Evolutionary conservation across 352 stramenopile genomes (phyloP).

Genomic region (Globisporangium iwayamae): DNA sequence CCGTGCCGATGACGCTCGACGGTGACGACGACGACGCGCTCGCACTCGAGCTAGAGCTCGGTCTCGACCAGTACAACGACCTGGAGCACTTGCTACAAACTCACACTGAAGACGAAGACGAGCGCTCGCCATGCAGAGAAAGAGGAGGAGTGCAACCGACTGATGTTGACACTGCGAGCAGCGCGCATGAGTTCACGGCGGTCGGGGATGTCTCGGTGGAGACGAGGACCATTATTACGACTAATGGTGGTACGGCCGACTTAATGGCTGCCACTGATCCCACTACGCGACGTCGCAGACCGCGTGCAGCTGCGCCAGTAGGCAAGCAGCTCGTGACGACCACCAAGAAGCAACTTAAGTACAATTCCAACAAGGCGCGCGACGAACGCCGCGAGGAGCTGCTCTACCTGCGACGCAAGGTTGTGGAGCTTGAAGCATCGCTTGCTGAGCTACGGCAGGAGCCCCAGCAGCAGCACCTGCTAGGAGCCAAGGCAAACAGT

Average conservation of each 20-base stretch:
- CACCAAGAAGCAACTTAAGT: slow-evolving; percentile 23
- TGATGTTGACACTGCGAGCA: background rate
- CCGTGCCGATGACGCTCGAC: background rate
- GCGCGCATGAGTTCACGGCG: background rate
- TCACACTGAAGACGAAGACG: background rate
- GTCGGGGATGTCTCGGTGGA: background rate
- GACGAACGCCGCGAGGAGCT: slow-evolving; percentile 40
- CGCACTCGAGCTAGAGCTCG: background rate
- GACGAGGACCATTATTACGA: background rate
- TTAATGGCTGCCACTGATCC: slow-evolving; percentile 3
- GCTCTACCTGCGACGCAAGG: slow-evolving; percentile 34
- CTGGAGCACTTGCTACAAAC: background rate
- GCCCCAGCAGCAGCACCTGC: too few species aligned
- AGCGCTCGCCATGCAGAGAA: background rate
- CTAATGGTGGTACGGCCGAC: background rate
- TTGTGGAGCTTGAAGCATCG: slow-evolving; percentile 30
- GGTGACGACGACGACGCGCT: background rate
- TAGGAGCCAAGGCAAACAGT: background rate
- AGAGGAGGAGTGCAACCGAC: background rate
- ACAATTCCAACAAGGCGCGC: slow-evolving; percentile 40
- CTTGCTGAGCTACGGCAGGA: slow-evolving; percentile 15
- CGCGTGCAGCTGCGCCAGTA: background rate
- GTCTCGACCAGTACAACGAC: slow-evolving; percentile 1
- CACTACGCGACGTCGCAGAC: background rate
- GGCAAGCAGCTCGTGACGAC: background rate